Percentiles rank a stretch among this genome's conserved stretches.
phyloP scores from a whole-genome alignment of 495 filamentous ascomycete genomes.

The Darksidea phi region DNA sequence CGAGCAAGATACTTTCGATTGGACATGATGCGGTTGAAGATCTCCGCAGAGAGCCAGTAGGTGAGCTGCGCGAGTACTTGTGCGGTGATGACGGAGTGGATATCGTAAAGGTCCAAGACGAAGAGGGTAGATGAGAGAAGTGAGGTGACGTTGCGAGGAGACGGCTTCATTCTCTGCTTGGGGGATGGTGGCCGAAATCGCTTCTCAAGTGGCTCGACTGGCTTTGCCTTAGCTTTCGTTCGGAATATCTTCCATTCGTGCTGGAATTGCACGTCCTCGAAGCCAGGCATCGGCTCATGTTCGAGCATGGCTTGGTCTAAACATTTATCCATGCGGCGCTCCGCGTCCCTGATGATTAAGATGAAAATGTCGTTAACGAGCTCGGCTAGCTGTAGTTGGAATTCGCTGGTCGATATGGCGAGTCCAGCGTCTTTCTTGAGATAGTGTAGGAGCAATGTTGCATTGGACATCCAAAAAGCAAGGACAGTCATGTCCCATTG shows the following conservation, averaged over 20 bases:
- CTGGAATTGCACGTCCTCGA: constrained; percentile 94
- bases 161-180: constrained; percentile 83
- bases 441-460: constrained; percentile 90
- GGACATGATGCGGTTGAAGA: constrained; percentile 97
- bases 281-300: constrained; percentile 96
- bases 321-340: constrained; percentile 93
- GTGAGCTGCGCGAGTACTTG: constrained; percentile 91
- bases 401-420: constrained; percentile 76
- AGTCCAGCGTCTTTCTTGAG: constrained; percentile 90
- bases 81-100: constrained; percentile 92
- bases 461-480: constrained; percentile 98
- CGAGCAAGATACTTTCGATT: constrained; percentile 91
- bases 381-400: constrained; percentile 90
- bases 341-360: constrained; percentile 96
- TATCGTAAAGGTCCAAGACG: constrained; percentile 95
- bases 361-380: constrained; percentile 98
- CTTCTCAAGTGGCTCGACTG: constrained; percentile 80
- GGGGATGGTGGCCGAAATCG: constrained; percentile 93
- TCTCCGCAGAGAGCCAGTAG: constrained; percentile 94
- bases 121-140: constrained; percentile 95
- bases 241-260: constrained; percentile 98
- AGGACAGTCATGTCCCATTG: constrained; percentile 99
- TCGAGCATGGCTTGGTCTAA: constrained; percentile 91
- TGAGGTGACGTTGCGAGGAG: constrained; percentile 95
- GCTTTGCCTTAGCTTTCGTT: constrained; percentile 79